Conservation (phyloP, 176 grass and related monocot genomes). For the Paspalum vaginatum region DNA sequence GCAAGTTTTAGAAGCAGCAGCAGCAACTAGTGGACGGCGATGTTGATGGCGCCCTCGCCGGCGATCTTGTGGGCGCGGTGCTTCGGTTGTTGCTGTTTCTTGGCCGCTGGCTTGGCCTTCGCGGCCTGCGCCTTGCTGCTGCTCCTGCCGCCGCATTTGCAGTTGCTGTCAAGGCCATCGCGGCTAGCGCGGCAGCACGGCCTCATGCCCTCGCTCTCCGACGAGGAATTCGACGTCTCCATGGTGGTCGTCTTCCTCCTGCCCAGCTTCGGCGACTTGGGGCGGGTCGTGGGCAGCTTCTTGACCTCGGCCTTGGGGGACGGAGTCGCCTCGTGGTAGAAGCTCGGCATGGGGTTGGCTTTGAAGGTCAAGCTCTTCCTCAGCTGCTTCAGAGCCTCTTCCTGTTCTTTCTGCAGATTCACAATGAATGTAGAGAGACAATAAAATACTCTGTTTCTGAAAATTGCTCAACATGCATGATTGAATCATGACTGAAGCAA, state of each 20-base stretch:
- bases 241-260: conserved; percentile 69
- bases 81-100: conserved; percentile 51
- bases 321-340: conserved; percentile 92
- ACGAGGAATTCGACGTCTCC: conserved; percentile 61
- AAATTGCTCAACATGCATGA: conserved; percentile 6
- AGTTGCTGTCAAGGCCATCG: conserved; percentile 55
- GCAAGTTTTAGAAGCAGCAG: neutral
- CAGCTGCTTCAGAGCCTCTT: conserved; percentile 82
- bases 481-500: neutral
- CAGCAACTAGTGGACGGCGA: conserved; percentile 64
- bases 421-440: neutral
- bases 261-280: conserved; percentile 96
- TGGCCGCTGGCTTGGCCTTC: conserved; percentile 31
- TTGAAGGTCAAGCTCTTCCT: conserved; percentile 92
- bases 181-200: conserved; percentile 58
- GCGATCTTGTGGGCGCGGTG: conserved; percentile 53
- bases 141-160: conserved; percentile 37
- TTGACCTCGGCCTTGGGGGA: conserved; percentile 88
- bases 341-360: conserved; percentile 91
- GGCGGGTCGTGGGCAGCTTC: conserved; percentile 93
- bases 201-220: conserved; percentile 52
- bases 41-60: conserved; percentile 60
- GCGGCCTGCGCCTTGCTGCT: conserved; percentile 29
- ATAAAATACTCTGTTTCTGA: neutral
- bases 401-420: conserved; percentile 78